A percentile compares a stretch with the other conserved stretches of the same genome.
Evolutionary conservation across 768 basidiomycete species (phyloP).

Genomic region (Amanita molliuscula): DNA sequence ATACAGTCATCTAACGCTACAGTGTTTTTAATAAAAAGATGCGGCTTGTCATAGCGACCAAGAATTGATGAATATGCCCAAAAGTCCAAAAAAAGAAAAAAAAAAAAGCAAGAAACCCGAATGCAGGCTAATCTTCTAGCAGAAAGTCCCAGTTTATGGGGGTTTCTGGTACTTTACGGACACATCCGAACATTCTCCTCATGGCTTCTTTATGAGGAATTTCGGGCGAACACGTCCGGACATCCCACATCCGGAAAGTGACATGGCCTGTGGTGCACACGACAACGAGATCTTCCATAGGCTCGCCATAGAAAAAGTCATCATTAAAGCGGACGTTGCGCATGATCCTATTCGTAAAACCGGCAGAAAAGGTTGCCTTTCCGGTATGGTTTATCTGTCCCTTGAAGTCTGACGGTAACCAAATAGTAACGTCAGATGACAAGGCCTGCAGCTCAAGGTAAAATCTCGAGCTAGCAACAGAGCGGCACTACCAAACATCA

Average conservation of each 20-base stretch:
- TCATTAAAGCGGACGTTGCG: constrained; percentile 40
- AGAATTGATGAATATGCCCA: constrained; percentile 3
- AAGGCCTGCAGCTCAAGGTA: constrained; percentile 55
- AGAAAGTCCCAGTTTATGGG: constrained; percentile 73
- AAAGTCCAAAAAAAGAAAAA: constrained; percentile 7
- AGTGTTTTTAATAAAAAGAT: background rate
- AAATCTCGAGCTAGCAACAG: constrained; percentile 40
- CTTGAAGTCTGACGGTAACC: constrained; percentile 72
- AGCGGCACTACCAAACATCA: constrained; percentile 35
- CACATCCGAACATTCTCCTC: constrained; percentile 53
- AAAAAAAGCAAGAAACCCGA: constrained; percentile 2
- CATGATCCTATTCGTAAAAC: constrained; percentile 63
- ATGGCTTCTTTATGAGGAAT: constrained; percentile 48
- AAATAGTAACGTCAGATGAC: constrained; percentile 64
- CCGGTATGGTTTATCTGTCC: constrained; percentile 52
- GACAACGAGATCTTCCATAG: constrained; percentile 50
- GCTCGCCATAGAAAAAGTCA: constrained; percentile 18
- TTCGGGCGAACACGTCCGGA: constrained; percentile 55
- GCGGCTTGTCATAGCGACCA: background rate
- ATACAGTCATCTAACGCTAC: constrained; percentile 6
- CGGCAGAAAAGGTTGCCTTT: constrained; percentile 51
- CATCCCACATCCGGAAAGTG: constrained; percentile 75
- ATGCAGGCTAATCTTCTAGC: constrained; percentile 50
- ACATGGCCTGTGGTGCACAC: constrained; percentile 52
- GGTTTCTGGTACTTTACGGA: constrained; percentile 43